These are phyloP conservation scores for Ogataea ganodermae DNA, from an alignment of 805 yeast genomes.

Conservation along the genomic window DNA sequence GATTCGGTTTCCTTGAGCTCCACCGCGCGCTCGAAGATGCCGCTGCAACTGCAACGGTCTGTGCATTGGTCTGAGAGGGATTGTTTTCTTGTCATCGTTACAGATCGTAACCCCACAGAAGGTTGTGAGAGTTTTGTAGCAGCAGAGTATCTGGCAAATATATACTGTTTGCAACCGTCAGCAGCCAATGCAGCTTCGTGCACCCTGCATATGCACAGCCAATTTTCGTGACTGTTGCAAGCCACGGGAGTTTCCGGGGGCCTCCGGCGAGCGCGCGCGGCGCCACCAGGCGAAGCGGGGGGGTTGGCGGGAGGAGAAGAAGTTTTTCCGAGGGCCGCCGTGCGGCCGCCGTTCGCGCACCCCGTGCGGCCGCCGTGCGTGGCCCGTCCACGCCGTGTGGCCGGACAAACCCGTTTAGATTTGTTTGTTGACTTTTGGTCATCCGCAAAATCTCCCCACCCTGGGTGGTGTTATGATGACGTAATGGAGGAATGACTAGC, in stretches of 20 bases:
- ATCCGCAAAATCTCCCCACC: no score
- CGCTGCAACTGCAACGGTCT: background rate
- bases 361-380: background rate
- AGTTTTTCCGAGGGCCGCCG: background rate
- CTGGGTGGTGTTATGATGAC: no score
- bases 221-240: background rate
- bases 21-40: conserved; percentile 19
- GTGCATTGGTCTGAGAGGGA: background rate
- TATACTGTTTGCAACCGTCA: conserved; percentile 2
- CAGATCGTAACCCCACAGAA: no score
- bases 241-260: background rate
- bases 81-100: background rate
- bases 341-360: background rate
- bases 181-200: conserved; percentile 1
- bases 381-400: background rate
- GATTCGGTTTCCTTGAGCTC: conserved; percentile 4
- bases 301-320: no score
- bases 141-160: background rate
- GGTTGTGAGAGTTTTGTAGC: background rate
- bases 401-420: background rate
- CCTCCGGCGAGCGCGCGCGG: background rate
- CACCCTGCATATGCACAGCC: conserved; percentile 3
- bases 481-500: no score
- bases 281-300: no score
- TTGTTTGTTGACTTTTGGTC: background rate